These are phyloP conservation scores for Helotiales sp. DNA, from an alignment of 2,329 filamentous ascomycete genomes.

Conservation along the genomic window DNA sequence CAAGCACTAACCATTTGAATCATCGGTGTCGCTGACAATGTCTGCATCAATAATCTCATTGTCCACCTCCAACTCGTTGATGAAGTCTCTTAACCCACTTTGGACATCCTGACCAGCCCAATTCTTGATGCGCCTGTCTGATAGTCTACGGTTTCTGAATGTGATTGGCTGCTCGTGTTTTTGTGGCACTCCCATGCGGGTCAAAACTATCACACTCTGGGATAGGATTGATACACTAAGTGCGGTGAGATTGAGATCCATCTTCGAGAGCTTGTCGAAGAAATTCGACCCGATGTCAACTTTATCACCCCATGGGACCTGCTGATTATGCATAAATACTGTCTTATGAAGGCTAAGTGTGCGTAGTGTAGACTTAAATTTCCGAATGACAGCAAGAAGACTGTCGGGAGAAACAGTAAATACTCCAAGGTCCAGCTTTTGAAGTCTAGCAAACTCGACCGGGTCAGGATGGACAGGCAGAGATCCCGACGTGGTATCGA, in stretches of 20 bases:
- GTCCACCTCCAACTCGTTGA: too few species aligned
- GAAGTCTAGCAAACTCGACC: conserved; percentile 38
- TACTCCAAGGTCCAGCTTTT: conserved; percentile 46
- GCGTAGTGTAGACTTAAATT: conserved; percentile 45
- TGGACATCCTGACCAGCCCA: conserved; percentile 21
- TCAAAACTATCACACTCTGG: conserved; percentile 2
- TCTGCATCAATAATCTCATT: too few species aligned
- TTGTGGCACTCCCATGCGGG: background rate
- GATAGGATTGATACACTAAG: conserved; percentile 13
- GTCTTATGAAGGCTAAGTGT: conserved; percentile 48
- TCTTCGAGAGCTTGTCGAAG: conserved; percentile 37
- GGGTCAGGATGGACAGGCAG: conserved; percentile 23
- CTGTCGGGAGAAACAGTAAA: conserved; percentile 31
- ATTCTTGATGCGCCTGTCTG: background rate
- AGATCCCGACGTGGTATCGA: background rate
- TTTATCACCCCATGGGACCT: conserved; percentile 25
- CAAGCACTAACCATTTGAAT: too few species aligned
- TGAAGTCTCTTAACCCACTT: conserved; percentile 20
- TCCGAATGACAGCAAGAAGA: conserved; percentile 40
- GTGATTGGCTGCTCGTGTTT: background rate
- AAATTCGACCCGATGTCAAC: conserved; percentile 43
- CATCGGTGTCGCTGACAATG: too few species aligned
- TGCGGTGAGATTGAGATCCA: conserved; percentile 16
- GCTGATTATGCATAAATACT: conserved; percentile 11
- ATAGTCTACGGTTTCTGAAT: conserved; percentile 7